Conservation (phyloP, 1,139 yeast species). For the Kodamaea sp. region DNA sequence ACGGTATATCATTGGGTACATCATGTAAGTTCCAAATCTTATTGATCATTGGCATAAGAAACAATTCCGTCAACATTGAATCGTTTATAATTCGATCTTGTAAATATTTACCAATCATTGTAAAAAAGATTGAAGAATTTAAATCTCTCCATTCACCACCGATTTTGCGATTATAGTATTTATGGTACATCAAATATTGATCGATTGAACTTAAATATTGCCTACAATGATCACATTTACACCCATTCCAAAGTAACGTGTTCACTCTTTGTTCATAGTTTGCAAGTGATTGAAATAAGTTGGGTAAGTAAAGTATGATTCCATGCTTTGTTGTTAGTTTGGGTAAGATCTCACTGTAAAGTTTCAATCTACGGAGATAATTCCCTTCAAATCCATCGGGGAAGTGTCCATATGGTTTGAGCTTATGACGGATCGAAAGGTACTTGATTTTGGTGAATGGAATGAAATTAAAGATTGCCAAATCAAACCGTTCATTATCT, state of each 20-base stretch:
- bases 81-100: conserved; percentile 28
- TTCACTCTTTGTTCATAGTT: conserved; percentile 70
- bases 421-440: conserved; percentile 48
- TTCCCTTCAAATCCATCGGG: conserved; percentile 70
- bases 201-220: conserved; percentile 50
- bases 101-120: conserved; percentile 46
- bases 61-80: conserved; percentile 21
- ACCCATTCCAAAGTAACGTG: conserved; percentile 72
- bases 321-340: conserved; percentile 29
- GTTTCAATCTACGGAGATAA: conserved; percentile 51
- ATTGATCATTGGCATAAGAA: conserved; percentile 23
- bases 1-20: conserved; percentile 20
- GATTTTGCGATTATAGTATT: conserved; percentile 45
- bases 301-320: conserved; percentile 50
- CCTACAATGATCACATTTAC: conserved; percentile 56
- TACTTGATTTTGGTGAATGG: conserved; percentile 23
- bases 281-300: conserved; percentile 53
- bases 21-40: conserved; percentile 39
- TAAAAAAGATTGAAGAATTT: conserved; percentile 54
- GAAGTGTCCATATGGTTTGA: conserved; percentile 32
- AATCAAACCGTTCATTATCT: conserved; percentile 55
- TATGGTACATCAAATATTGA: conserved; percentile 57
- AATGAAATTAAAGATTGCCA: conserved; percentile 44
- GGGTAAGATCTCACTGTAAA: conserved; percentile 50
- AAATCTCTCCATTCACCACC: conserved; percentile 49